Evolutionary conservation across 2,329 filamentous ascomycete species (phyloP).

Genomic region (Epichloe uncinata): DNA sequence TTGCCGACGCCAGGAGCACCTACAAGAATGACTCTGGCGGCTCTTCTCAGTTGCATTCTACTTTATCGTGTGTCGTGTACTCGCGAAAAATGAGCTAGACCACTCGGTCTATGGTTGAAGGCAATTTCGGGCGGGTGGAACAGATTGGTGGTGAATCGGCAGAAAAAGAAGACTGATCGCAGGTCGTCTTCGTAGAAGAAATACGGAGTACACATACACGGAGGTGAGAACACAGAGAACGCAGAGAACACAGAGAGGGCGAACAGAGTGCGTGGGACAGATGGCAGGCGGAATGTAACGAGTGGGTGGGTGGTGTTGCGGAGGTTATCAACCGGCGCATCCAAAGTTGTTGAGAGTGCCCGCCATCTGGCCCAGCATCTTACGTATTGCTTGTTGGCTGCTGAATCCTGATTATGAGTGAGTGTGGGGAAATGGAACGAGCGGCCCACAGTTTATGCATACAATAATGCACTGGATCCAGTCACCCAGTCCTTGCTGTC

Average conservation of each 20-base stretch:
- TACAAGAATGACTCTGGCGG: slow-evolving; percentile 86
- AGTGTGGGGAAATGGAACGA: slow-evolving; percentile 1
- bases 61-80: slow-evolving; percentile 18
- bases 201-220: no score
- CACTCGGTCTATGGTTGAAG: not conserved
- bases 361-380: no score
- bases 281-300: not conserved
- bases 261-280: not conserved
- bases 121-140: not conserved
- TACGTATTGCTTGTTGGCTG: no score
- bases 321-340: no score
- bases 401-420: not conserved
- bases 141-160: not conserved
- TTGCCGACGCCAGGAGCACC: slow-evolving; percentile 96
- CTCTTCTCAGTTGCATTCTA: slow-evolving; percentile 58
- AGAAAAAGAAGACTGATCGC: not conserved
- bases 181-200: not conserved
- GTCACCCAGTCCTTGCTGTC: no score
- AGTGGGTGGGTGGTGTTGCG: no score
- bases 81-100: not conserved
- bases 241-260: no score
- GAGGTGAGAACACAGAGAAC: no score
- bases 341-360: no score
- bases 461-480: no score
- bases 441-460: no score